These are phyloP conservation scores for Nakazawaea populi DNA, from an alignment of 805 yeast genomes.

Conservation along the genomic window DNA sequence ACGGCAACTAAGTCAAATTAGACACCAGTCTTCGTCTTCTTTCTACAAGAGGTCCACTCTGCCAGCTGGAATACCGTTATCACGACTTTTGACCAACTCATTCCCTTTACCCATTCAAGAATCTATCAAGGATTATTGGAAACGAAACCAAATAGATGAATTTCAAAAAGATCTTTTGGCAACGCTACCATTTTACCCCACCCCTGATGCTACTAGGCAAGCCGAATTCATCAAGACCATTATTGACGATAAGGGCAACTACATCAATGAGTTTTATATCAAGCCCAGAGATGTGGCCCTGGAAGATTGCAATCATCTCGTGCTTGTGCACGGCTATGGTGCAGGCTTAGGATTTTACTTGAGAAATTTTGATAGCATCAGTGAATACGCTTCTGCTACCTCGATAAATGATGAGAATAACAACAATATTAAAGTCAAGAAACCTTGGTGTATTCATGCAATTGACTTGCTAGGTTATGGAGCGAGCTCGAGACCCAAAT, in stretches of 20 bases:
- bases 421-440: no score
- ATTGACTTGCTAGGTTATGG: conserved; percentile 91
- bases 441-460: conserved; percentile 74
- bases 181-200: conserved; percentile 53
- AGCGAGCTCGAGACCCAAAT: conserved; percentile 74
- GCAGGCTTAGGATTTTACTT: conserved; percentile 83
- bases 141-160: conserved; percentile 19
- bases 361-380: conserved; percentile 50
- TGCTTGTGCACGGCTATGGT: conserved; percentile 88
- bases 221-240: conserved; percentile 48
- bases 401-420: no score
- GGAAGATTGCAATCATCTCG: conserved; percentile 38
- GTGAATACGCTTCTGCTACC: conserved; percentile 15
- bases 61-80: conserved; percentile 62
- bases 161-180: conserved; percentile 44
- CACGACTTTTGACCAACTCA: conserved; percentile 42
- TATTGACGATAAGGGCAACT: conserved; percentile 43
- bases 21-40: neutral
- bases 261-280: conserved; percentile 74
- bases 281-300: conserved; percentile 25
- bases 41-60: conserved; percentile 49
- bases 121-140: conserved; percentile 46
- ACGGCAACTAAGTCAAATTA: neutral
- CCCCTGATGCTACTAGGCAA: conserved; percentile 38
- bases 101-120: conserved; percentile 54